Conservation (phyloP, 2,329 filamentous ascomycete species). For the Alternaria sp. region DNA sequence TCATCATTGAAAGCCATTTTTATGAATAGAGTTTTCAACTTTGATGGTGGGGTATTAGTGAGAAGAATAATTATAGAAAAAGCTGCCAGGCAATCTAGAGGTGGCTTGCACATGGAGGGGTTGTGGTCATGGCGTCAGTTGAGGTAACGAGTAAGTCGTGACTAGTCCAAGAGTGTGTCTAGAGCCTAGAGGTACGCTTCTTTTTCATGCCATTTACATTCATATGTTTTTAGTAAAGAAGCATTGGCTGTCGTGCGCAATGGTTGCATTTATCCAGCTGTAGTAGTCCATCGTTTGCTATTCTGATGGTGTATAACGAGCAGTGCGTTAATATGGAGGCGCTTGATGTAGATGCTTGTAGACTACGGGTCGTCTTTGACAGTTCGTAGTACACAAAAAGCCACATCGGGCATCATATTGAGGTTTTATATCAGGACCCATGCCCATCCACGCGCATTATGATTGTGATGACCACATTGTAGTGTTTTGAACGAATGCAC, state of each 20-base stretch:
- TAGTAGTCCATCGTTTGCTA: neutral
- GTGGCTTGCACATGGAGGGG: neutral
- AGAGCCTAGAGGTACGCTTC: neutral
- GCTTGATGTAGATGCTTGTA: neutral
- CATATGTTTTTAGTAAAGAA: neutral
- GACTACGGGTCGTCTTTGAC: neutral
- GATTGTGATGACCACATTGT: neutral
- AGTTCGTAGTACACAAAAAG: neutral
- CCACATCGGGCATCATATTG: neutral
- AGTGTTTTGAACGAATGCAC: too few relatives aligned
- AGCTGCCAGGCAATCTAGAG: neutral
- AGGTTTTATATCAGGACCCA: neutral
- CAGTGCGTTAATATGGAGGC: neutral
- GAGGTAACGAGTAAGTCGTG: neutral
- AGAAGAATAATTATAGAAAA: neutral
- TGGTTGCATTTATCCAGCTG: neutral
- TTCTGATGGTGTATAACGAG: neutral
- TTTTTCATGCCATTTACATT: neutral
- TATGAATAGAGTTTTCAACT: neutral
- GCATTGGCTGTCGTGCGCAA: neutral
- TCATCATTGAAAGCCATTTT: neutral
- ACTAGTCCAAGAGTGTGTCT: neutral
- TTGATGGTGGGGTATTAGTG: neutral
- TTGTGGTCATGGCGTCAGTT: neutral
- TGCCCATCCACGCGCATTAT: neutral